These are phyloP conservation scores for Neopestalotiopsis sp. DNA, from an alignment of 2,329 filamentous ascomycete species.

Conservation along the genomic window DNA sequence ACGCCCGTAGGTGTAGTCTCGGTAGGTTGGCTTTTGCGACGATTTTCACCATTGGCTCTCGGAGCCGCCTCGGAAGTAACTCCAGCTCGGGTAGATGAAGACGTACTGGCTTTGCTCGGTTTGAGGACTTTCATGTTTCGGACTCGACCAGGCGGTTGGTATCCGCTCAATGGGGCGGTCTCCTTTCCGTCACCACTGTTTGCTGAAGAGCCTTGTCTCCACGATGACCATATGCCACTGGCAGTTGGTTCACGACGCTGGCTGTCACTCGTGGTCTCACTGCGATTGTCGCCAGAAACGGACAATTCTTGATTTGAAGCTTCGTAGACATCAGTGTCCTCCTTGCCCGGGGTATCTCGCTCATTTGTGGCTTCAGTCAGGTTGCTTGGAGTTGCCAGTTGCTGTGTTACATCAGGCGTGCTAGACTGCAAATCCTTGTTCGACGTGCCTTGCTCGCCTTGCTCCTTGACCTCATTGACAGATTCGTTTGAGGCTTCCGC, in stretches of 20 bases:
- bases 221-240: conserved; percentile 72
- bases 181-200: conserved; percentile 61
- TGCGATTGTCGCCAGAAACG: conserved; percentile 28
- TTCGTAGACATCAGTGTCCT: conserved; percentile 33
- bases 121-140: conserved; percentile 91
- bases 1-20: conserved; percentile 30
- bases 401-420: conserved; percentile 40
- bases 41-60: conserved; percentile 53
- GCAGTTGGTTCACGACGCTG: conserved; percentile 41
- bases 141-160: conserved; percentile 69
- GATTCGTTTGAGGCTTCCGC: conserved; percentile 22
- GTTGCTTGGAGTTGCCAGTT: conserved; percentile 40
- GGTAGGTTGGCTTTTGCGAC: conserved; percentile 57
- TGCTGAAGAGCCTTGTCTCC: conserved; percentile 63
- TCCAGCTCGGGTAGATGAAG: conserved; percentile 57
- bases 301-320: conserved; percentile 34
- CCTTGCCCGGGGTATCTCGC: conserved; percentile 4
- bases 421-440: conserved; percentile 43
- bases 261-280: conserved; percentile 28
- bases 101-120: conserved; percentile 68
- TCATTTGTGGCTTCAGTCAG: conserved; percentile 52
- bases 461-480: conserved; percentile 31
- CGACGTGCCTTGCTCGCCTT: conserved; percentile 36
- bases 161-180: conserved; percentile 64
- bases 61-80: conserved; percentile 58